Evolutionary conservation across 2,329 filamentous ascomycete species (phyloP).

Genomic region (Byssoonygena ceratinophila): DNA sequence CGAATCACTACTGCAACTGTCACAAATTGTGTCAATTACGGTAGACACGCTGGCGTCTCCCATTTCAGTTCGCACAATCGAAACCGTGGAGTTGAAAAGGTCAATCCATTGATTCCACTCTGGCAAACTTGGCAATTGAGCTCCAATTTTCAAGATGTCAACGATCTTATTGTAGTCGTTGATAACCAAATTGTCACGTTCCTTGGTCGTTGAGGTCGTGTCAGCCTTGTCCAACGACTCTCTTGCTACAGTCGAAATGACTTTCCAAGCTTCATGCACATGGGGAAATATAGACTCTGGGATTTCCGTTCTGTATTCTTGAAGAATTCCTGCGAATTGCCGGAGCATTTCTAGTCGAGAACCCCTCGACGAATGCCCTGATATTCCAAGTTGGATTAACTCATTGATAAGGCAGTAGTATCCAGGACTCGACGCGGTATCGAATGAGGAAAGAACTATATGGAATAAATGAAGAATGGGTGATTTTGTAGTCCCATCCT

Average conservation of each 20-base stretch:
- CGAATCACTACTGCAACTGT: constrained; percentile 27
- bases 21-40: constrained; percentile 61
- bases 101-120: constrained; percentile 40
- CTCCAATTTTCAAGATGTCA: constrained; percentile 55
- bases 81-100: constrained; percentile 49
- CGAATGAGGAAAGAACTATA: constrained; percentile 23
- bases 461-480: constrained; percentile 34
- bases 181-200: constrained; percentile 43
- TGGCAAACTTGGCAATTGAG: constrained; percentile 22
- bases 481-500: constrained; percentile 25
- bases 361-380: constrained; percentile 26
- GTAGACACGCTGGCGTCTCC: constrained; percentile 58
- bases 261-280: constrained; percentile 28
- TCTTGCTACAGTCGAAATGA: constrained; percentile 26
- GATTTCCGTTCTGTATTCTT: constrained; percentile 1
- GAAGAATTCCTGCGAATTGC: constrained; percentile 28
- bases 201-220: constrained; percentile 28
- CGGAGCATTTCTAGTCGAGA: constrained; percentile 31
- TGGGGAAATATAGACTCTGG: constrained; percentile 1
- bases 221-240: constrained; percentile 33
- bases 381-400: constrained; percentile 28
- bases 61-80: constrained; percentile 50
- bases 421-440: constrained; percentile 19
- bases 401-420: constrained; percentile 25
- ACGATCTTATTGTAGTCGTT: constrained; percentile 59